Evolutionary conservation across 2,329 filamentous ascomycete genomes (phyloP).

Genomic region (Botrytis elliptica): DNA sequence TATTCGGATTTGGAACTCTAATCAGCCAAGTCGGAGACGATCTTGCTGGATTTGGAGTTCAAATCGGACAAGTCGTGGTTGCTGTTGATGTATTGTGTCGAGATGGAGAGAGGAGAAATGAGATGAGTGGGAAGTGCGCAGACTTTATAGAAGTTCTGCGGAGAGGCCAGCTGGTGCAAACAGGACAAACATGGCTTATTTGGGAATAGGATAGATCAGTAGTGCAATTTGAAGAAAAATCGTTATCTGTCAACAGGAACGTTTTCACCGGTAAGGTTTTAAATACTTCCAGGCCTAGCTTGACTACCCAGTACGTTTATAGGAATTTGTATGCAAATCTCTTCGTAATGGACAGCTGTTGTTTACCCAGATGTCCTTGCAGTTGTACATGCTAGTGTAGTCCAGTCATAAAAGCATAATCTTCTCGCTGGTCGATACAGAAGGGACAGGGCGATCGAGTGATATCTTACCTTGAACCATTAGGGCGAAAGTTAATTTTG

Average conservation of each 20-base stretch:
- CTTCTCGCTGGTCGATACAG: neutral
- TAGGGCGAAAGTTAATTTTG: neutral
- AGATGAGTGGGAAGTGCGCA: neutral
- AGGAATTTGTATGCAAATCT: neutral
- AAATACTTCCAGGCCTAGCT: neutral
- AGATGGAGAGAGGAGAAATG: neutral
- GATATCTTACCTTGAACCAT: neutral
- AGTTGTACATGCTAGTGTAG: neutral
- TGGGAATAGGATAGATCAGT: neutral
- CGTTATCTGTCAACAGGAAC: neutral
- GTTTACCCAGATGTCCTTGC: fast-evolving
- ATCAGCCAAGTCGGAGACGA: neutral
- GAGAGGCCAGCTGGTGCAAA: neutral
- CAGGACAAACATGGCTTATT: neutral
- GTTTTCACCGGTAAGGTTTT: neutral
- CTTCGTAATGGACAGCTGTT: neutral
- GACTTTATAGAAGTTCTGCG: neutral
- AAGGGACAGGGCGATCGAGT: neutral
- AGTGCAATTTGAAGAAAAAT: neutral
- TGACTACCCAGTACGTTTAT: neutral
- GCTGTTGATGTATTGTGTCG: neutral
- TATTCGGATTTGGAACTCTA: neutral
- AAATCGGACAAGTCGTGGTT: neutral
- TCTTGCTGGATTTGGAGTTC: neutral
- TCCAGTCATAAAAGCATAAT: neutral